Evolutionary conservation across 345 rosid genomes (phyloP).

Genomic region (Cardamine resedifolia): DNA sequence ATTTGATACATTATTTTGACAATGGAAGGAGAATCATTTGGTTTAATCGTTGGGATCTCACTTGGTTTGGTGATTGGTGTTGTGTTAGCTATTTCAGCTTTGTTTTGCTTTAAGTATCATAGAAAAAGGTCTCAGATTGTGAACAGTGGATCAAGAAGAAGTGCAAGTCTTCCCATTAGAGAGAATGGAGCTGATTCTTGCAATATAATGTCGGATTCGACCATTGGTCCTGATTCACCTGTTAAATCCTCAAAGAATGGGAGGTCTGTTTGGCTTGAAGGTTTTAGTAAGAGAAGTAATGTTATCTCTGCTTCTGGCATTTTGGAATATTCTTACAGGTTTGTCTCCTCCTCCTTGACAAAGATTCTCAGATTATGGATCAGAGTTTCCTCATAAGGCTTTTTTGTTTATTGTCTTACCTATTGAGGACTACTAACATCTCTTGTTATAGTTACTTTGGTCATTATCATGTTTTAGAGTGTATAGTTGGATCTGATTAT

Average conservation of each 20-base stretch:
- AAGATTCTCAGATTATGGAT: conserved; percentile 13
- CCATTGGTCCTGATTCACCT: conserved; percentile 85
- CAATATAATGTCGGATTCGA: conserved; percentile 74
- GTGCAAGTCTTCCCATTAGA: conserved; percentile 72
- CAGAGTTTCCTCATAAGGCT: not conserved
- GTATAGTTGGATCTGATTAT: not conserved
- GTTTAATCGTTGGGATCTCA: conserved; percentile 85
- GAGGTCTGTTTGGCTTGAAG: conserved; percentile 76
- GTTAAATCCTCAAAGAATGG: conserved; percentile 64
- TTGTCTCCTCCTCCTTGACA: conserved; percentile 29
- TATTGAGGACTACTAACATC: conserved; percentile 14
- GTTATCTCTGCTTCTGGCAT: conserved; percentile 81
- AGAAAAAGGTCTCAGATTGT: conserved; percentile 86
- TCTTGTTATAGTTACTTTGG: not conserved
- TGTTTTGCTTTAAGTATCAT: conserved; percentile 63
- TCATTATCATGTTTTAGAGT: not conserved
- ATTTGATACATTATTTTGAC: not conserved
- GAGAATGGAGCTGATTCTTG: conserved; percentile 77
- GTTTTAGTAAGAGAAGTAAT: conserved; percentile 56
- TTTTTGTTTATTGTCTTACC: not conserved
- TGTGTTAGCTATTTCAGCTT: conserved; percentile 60
- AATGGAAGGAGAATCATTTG: conserved; percentile 82
- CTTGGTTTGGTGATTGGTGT: conserved; percentile 94
- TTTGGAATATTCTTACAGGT: conserved; percentile 93
- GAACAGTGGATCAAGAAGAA: conserved; percentile 82